A percentile compares a stretch with the other conserved stretches of the same genome.
Conservation (phyloP, 2,329 filamentous ascomycete genomes). For the Colletotrichum phormii region DNA sequence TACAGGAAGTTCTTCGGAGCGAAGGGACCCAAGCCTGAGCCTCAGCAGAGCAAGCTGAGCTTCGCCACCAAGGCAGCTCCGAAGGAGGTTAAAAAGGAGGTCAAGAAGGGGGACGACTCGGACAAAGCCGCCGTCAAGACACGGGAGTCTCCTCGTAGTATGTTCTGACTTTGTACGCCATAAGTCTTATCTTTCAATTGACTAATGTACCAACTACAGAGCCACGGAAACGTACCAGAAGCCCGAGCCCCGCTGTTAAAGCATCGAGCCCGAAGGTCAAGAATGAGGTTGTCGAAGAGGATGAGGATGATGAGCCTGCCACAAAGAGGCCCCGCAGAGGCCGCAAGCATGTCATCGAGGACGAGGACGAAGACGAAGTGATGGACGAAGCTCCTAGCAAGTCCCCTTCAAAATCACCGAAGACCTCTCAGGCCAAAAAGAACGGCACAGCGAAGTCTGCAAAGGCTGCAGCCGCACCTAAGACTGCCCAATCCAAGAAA, state of each 20-base stretch:
- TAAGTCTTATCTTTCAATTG: not conserved
- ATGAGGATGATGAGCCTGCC: slow-evolving; percentile 69
- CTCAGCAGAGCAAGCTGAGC: slow-evolving; percentile 82
- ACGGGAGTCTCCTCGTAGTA: slow-evolving; percentile 46
- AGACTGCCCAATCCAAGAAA: slow-evolving; percentile 17
- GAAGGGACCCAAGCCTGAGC: slow-evolving; percentile 66
- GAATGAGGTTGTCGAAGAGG: slow-evolving; percentile 56
- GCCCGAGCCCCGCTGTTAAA: slow-evolving; percentile 39
- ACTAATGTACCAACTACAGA: slow-evolving; percentile 42
- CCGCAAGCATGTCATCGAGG: slow-evolving; percentile 53
- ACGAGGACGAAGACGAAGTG: slow-evolving; percentile 64
- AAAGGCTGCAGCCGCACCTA: slow-evolving; percentile 40
- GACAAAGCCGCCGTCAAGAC: slow-evolving; percentile 48
- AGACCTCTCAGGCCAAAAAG: slow-evolving; percentile 9
- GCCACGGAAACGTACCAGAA: slow-evolving; percentile 59
- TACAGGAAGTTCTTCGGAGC: slow-evolving; percentile 87
- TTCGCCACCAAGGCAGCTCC: slow-evolving; percentile 71
- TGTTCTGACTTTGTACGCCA: not conserved
- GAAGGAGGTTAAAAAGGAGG: slow-evolving; percentile 47
- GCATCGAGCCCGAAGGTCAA: slow-evolving; percentile 39
- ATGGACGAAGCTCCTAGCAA: slow-evolving; percentile 49
- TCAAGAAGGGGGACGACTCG: slow-evolving; percentile 48
- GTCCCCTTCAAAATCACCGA: slow-evolving; percentile 35
- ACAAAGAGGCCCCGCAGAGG: slow-evolving; percentile 66
- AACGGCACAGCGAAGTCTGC: slow-evolving; percentile 29